Evolutionary conservation across 2,329 filamentous ascomycete species (phyloP).

Genomic region (Pseudogymnoascus verrucosus): DNA sequence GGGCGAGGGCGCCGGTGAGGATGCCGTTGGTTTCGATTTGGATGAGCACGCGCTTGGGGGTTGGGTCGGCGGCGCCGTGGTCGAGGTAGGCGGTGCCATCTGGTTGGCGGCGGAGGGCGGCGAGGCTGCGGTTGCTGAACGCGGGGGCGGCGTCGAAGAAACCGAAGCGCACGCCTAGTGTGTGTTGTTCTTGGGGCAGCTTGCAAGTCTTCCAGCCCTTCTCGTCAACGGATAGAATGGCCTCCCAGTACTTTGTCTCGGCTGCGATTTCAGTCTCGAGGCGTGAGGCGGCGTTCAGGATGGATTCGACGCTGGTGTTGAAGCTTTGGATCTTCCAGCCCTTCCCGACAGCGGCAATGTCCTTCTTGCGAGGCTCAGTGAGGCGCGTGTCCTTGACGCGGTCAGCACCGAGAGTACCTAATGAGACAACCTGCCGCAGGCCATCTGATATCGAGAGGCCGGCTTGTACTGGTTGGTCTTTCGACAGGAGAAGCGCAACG

Average conservation of each 20-base stretch:
- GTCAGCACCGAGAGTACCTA: conserved; percentile 65
- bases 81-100: conserved; percentile 73
- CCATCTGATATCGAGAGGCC: conserved; percentile 60
- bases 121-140: conserved; percentile 65
- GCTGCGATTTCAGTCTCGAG: conserved; percentile 69
- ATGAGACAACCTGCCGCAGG: conserved; percentile 62
- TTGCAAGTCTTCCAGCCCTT: conserved; percentile 81
- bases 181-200: conserved; percentile 63
- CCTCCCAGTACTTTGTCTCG: conserved; percentile 84
- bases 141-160: conserved; percentile 64
- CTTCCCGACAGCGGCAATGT: conserved; percentile 48
- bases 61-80: conserved; percentile 38
- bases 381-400: conserved; percentile 54
- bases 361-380: conserved; percentile 45
- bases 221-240: conserved; percentile 71
- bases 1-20: conserved; percentile 48
- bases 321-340: conserved; percentile 77
- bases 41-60: conserved; percentile 57
- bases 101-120: conserved; percentile 64
- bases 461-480: conserved; percentile 65
- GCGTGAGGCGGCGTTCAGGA: conserved; percentile 63
- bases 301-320: conserved; percentile 63
- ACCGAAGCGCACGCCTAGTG: conserved; percentile 79
- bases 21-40: conserved; percentile 50
- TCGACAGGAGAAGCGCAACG: conserved; percentile 75